phyloP scores from a whole-genome alignment of 768 basidiomycete genomes.

The Collybia nuda region DNA sequence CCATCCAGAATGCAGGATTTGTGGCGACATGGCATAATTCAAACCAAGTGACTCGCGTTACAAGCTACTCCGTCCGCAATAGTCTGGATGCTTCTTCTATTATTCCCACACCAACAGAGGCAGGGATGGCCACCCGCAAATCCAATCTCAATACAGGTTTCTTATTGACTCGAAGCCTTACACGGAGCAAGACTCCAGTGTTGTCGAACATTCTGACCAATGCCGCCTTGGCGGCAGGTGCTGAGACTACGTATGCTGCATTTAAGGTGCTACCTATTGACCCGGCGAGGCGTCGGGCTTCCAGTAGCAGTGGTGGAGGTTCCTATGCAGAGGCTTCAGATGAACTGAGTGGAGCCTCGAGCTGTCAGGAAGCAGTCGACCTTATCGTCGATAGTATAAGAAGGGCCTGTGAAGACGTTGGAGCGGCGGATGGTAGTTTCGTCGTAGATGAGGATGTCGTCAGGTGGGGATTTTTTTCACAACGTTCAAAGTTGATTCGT shows the following conservation, averaged over 20 bases:
- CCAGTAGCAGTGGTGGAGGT: constrained; percentile 40
- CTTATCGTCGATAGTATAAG: constrained; percentile 71
- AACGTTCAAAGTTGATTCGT: constrained; percentile 6
- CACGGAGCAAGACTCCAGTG: constrained; percentile 13
- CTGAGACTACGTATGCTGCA: constrained; percentile 57
- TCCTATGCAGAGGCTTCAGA: constrained; percentile 57
- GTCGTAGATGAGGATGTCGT: constrained; percentile 74
- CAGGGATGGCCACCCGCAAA: constrained; percentile 7
- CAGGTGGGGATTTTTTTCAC: constrained; percentile 48
- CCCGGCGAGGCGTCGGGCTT: constrained; percentile 48
- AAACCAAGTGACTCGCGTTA: constrained; percentile 71
- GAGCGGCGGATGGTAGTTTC: constrained; percentile 47
- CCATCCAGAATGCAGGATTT: constrained; percentile 87
- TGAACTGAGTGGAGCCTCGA: constrained; percentile 58
- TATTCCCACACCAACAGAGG: constrained; percentile 7
- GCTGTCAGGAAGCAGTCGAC: constrained; percentile 77
- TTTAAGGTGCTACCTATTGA: constrained; percentile 83
- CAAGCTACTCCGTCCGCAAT: constrained; percentile 87
- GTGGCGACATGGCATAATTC: constrained; percentile 74
- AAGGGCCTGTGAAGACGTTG: constrained; percentile 65
- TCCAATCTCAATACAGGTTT: constrained; percentile 10
- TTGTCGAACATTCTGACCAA: constrained; percentile 36
- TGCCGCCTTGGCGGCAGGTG: constrained; percentile 26
- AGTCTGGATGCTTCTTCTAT: constrained; percentile 34
- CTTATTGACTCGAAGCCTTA: constrained; percentile 9